Percentiles rank a stretch among this genome's conserved stretches.
Evolutionary conservation across 192 early-diverging fungal species (phyloP).

Genomic region (Entomortierella chlamydospora): DNA sequence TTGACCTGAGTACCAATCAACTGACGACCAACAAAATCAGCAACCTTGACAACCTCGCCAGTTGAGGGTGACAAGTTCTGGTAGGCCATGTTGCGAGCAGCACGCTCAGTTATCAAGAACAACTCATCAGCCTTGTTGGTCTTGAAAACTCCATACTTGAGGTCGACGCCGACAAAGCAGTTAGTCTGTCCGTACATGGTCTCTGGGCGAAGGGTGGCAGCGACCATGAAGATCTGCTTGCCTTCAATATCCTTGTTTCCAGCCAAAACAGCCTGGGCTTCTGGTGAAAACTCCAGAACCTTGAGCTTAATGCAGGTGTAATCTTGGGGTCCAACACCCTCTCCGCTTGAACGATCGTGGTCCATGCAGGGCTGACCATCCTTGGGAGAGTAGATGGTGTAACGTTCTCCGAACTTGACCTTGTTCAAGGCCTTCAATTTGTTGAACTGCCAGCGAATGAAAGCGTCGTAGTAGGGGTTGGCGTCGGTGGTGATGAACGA

Average conservation of each 20-base stretch:
- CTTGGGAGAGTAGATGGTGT: conserved; percentile 95
- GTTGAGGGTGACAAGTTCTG: conserved; percentile 83
- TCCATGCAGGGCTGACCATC: conserved; percentile 99
- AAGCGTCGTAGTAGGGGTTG: conserved; percentile 98
- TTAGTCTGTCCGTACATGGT: conserved; percentile 99
- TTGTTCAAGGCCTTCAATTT: conserved; percentile 81
- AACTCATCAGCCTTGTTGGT: conserved; percentile 80
- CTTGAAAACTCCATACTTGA: conserved; percentile 92
- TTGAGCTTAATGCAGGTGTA: conserved; percentile 97
- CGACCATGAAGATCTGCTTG: conserved; percentile 90
- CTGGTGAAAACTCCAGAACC: conserved; percentile 75
- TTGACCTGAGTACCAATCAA: conserved; percentile 91
- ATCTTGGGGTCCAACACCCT: conserved; percentile 93
- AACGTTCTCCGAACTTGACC: conserved; percentile 95
- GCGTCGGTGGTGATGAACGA: conserved; percentile 98
- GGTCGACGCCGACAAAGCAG: conserved; percentile 93
- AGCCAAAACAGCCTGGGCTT: conserved; percentile 56
- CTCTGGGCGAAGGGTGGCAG: conserved; percentile 96
- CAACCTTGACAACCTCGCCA: conserved; percentile 78
- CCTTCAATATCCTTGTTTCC: conserved; percentile 60
- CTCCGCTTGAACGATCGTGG: conserved; percentile 94
- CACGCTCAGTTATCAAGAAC: conserved; percentile 90
- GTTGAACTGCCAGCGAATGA: conserved; percentile 98
- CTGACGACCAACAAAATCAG: conserved; percentile 78
- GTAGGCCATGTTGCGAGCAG: conserved; percentile 98